Conservation (phyloP, 176 grass and related monocot genomes). For the Avena atlantica region DNA sequence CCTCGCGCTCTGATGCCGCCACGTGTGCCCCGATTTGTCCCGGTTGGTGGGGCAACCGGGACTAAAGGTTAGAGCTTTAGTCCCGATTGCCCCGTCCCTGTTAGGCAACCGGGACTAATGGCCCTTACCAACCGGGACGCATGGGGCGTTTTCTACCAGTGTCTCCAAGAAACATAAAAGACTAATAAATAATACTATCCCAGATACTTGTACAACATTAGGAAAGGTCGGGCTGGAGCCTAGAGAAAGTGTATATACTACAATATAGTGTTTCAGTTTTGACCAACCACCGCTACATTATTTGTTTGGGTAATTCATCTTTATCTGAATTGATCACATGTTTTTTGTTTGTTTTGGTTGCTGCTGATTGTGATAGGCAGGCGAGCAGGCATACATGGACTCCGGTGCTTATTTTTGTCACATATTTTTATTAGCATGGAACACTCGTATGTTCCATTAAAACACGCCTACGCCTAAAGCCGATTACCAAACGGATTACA, state of each 20-base stretch:
- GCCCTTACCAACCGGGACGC: too few relatives aligned
- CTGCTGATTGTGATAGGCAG: background rate
- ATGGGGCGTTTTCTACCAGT: too few relatives aligned
- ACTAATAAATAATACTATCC: background rate
- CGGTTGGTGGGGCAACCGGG: too few relatives aligned
- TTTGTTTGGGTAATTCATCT: background rate
- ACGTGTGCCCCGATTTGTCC: too few relatives aligned
- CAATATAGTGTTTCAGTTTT: slow-evolving; percentile 7
- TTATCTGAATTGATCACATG: background rate
- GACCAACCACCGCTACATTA: background rate
- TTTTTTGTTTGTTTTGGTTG: background rate
- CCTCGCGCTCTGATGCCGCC: too few relatives aligned
- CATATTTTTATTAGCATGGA: background rate
- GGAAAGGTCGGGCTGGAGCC: slow-evolving; percentile 1
- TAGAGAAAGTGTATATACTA: background rate
- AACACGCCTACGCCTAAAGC: too few relatives aligned
- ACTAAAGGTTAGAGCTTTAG: too few relatives aligned
- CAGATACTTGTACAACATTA: background rate
- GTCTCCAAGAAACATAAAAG: slow-evolving; percentile 4
- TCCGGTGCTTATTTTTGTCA: background rate
- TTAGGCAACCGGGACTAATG: too few relatives aligned
- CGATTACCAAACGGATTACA: too few relatives aligned
- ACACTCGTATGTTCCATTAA: too few relatives aligned
- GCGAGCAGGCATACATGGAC: background rate
- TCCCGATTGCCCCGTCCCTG: too few relatives aligned